Base-by-base conservation (phyloP, 2,329 filamentous ascomycete species). In the Didymella arachidicola region DNA sequence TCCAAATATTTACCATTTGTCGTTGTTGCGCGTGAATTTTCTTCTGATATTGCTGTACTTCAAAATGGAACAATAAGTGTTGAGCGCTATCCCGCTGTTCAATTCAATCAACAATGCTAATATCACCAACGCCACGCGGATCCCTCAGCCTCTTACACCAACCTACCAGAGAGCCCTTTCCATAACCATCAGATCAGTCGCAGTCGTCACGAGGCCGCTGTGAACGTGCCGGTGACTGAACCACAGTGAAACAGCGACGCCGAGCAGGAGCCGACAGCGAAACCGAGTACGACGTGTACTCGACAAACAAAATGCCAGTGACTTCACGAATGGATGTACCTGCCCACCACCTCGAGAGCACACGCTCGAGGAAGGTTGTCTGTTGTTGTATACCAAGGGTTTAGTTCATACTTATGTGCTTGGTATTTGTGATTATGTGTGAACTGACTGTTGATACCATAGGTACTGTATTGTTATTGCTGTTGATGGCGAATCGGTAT, bases 41-140 rank as follows among this genome's bases (percentile, higher is more conserved):
- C 10, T 18, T 41, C 38, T 10, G n/a, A 16, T 22, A 2, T 22
- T 41, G 38, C 11, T 41, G 1, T 14, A 2, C 11, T 5, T 14
- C 6, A 14, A 16, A 25, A 14, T 25, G 2, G 10, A 1, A 1
- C 11, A 7, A 6, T 25, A 25, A 12, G 2, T 3, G 7, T 0
- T 2, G 2, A 7, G 38, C 12, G 11, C 11, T 14, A 0, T 0
- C 10, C 0, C 18, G 14, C 18, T 22, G 14, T 16, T 3, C 38
- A 25, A 16, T 6, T 4, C 25, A 14, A 4, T 2, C 19, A 4
- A 19, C 5, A 4, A 4, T n/a, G 8, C 3, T 3, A 8, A 11
- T 19, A 10, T 39, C 18, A 19, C n/a, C 11, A 1, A 39, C 19
- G 7, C 36, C 18, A 39, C 11, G n/a, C 18, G 18, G 36, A 39